A percentile compares a stretch with the other conserved stretches of the same genome.
Evolutionary conservation across 305 asterid species (phyloP).

Genomic region (Ajuga reptans): DNA sequence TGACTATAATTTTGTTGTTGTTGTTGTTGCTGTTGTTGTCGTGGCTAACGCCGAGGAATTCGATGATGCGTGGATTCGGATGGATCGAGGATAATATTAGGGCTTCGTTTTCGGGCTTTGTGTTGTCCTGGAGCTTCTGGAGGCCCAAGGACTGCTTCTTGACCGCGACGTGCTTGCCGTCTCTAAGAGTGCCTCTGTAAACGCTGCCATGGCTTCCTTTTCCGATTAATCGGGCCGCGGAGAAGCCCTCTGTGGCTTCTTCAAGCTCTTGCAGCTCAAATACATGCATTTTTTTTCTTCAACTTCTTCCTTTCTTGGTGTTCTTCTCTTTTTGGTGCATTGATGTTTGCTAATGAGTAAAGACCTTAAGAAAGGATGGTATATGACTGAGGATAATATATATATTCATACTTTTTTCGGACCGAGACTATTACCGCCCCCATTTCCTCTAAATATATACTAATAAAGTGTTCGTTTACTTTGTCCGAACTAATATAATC

Average conservation of each 20-base stretch:
- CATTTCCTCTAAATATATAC: too few relatives aligned
- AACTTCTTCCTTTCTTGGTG: neutral
- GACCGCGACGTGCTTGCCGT: slow-evolving; percentile 44
- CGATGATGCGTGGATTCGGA: slow-evolving; percentile 26
- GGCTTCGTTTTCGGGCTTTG: slow-evolving; percentile 54
- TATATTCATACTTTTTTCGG: neutral
- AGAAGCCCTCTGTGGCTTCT: slow-evolving; percentile 47
- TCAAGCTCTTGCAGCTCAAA: slow-evolving; percentile 42
- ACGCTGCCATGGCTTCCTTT: slow-evolving; percentile 82
- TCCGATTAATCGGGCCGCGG: slow-evolving; percentile 45
- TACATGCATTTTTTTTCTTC: slow-evolving; percentile 26
- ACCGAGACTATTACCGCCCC: too few relatives aligned
- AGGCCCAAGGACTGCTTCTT: slow-evolving; percentile 59
- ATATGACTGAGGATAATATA: neutral
- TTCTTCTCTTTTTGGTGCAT: neutral
- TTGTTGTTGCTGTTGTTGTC: slow-evolving; percentile 23
- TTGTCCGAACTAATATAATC: too few relatives aligned
- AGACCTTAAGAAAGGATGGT: neutral
- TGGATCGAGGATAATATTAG: slow-evolving; percentile 36
- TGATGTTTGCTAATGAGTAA: neutral
- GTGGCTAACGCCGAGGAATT: slow-evolving; percentile 38
- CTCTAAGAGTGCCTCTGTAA: slow-evolving; percentile 38
- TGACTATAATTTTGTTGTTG: slow-evolving; percentile 33
- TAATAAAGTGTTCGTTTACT: too few relatives aligned
- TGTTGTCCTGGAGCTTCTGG: slow-evolving; percentile 43